These are phyloP conservation scores for Emmonsia crescens DNA, from an alignment of 2,329 filamentous ascomycete species.

Conservation along the genomic window DNA sequence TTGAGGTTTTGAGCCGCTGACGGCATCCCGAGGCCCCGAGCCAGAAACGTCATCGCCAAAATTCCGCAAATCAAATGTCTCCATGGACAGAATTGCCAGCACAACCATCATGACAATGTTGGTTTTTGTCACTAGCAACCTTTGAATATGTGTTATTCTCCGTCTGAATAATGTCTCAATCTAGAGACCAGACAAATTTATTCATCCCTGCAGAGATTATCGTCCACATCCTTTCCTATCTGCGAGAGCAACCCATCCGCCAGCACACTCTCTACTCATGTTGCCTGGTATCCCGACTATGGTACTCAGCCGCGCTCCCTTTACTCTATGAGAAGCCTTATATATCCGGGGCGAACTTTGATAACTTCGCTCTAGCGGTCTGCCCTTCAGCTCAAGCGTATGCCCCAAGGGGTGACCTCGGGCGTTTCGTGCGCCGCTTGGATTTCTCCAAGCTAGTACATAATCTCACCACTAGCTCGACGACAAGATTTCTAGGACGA, in stretches of 20 bases:
- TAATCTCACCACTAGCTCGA: constrained; percentile 47
- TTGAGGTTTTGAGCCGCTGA: not conserved
- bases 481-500: constrained; percentile 45
- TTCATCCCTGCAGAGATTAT: constrained; percentile 47
- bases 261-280: constrained; percentile 42
- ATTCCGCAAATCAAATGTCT: not conserved
- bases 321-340: constrained; percentile 44
- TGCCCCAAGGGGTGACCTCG: constrained; percentile 36
- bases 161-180: constrained; percentile 9
- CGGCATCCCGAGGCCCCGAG: not conserved
- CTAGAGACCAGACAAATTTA: constrained; percentile 15
- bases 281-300: constrained; percentile 44
- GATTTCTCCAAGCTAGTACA: constrained; percentile 48
- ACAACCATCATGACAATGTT: not conserved
- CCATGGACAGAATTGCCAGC: not conserved
- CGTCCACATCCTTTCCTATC: constrained; percentile 38
- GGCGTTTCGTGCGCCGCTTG: constrained; percentile 41
- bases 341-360: constrained; percentile 43
- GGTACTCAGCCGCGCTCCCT: constrained; percentile 44
- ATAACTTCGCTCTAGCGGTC: constrained; percentile 44
- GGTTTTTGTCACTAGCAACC: not conserved
- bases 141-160: not conserved
- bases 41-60: not conserved
- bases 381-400: constrained; percentile 42
- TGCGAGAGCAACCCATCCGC: constrained; percentile 26